A percentile compares a stretch with the other conserved stretches of the same genome.
Evolutionary conservation across 345 rosid genomes (phyloP).

Genomic region (Gossypium stocksii): DNA sequence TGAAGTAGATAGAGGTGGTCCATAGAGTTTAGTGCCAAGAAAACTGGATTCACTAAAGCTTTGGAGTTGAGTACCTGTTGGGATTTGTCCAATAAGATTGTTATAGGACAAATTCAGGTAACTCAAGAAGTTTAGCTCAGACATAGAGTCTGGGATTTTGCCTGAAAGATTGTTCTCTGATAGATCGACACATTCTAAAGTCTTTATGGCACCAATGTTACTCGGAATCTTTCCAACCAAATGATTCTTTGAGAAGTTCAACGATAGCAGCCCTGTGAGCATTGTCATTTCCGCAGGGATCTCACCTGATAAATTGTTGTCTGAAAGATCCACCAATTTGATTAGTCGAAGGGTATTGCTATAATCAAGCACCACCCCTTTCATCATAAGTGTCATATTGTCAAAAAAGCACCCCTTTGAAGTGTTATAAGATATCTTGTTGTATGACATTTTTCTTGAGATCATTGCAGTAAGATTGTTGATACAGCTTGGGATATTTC

Average conservation of each 20-base stretch:
- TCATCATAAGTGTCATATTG: not conserved
- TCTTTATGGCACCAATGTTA: not conserved
- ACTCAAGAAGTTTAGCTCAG: not conserved
- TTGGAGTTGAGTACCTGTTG: conserved; percentile 7
- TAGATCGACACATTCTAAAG: not conserved
- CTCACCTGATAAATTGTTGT: conserved; percentile 8
- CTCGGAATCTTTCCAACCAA: conserved; percentile 3
- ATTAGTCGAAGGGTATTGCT: not conserved
- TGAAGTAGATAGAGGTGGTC: not conserved
- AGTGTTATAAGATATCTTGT: not conserved
- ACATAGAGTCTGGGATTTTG: not conserved
- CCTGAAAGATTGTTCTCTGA: not conserved
- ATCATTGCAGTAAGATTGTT: conserved; percentile 21
- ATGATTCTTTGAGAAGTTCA: conserved; percentile 5
- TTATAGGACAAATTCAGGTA: conserved; percentile 24
- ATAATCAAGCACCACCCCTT: not conserved
- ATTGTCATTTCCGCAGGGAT: not conserved
- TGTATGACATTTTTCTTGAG: not conserved
- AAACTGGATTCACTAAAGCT: not conserved
- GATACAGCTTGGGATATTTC: not conserved
- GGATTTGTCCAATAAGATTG: conserved; percentile 19
- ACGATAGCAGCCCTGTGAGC: not conserved
- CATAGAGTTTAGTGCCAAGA: not conserved
- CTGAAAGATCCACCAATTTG: not conserved
- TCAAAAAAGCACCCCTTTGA: not conserved